A percentile compares a stretch with the other conserved stretches of the same genome.
Conservation (phyloP, 371 early-diverging fungal species). For the Mortierella sp. region DNA sequence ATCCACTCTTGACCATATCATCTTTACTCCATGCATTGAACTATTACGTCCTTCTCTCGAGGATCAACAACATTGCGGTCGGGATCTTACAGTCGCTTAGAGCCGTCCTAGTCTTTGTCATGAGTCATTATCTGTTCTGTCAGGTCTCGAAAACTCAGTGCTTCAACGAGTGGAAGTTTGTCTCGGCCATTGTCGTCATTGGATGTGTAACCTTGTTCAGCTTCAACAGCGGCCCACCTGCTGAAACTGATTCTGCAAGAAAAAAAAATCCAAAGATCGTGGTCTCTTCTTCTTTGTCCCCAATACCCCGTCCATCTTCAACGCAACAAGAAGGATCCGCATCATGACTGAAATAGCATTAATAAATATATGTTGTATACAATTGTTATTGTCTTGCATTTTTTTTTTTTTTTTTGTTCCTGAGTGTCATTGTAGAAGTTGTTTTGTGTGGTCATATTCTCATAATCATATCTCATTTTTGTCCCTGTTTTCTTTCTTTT, state of each 20-base stretch:
- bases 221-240: constrained; percentile 18
- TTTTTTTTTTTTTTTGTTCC: neutral
- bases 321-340: constrained; percentile 1
- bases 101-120: constrained; percentile 75
- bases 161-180: constrained; percentile 65
- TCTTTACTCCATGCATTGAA: constrained; percentile 62
- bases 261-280: neutral
- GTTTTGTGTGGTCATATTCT: too few species aligned
- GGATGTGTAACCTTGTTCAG: constrained; percentile 62
- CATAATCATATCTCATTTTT: too few species aligned
- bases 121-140: constrained; percentile 76
- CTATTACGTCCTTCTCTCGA: constrained; percentile 63
- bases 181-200: constrained; percentile 60
- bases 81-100: constrained; percentile 75
- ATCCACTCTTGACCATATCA: constrained; percentile 54
- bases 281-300: constrained; percentile 1
- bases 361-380: neutral
- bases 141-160: constrained; percentile 72
- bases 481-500: neutral
- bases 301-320: constrained; percentile 28
- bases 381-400: neutral
- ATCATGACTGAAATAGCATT: neutral
- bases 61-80: constrained; percentile 67
- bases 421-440: too few species aligned
- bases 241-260: neutral